Evolutionary conservation across 75 land plant species (phyloP).

Genomic region (Sequoia sempervirens): DNA sequence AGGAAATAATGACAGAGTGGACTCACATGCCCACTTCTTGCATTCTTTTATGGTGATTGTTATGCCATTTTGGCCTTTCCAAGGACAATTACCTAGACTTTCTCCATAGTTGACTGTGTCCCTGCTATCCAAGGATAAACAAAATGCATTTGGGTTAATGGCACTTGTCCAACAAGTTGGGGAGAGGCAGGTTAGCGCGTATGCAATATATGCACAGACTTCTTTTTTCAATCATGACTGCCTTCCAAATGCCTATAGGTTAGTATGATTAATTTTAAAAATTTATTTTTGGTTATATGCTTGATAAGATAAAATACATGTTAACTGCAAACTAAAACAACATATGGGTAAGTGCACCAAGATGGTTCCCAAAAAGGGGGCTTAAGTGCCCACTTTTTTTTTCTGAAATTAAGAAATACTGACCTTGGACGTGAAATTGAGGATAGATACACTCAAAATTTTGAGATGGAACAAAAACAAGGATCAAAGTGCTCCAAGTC

Average conservation of each 20-base stretch:
- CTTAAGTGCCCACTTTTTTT: too few species aligned
- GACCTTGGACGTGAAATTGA: too few species aligned
- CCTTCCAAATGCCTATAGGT: conserved; percentile 76
- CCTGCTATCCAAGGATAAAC: conserved; percentile 62
- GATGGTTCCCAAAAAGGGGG: too few species aligned
- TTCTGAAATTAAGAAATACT: too few species aligned
- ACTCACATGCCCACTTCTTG: conserved; percentile 13
- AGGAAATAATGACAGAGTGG: conserved; percentile 21
- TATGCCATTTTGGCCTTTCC: conserved; percentile 6
- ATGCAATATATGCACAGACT: conserved; percentile 72
- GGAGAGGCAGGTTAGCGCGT: conserved; percentile 62
- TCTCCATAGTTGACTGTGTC: conserved; percentile 39
- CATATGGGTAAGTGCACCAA: too few species aligned
- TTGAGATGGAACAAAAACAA: too few species aligned
- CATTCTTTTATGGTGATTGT: conserved; percentile 36
- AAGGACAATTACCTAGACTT: conserved; percentile 12
- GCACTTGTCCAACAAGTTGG: conserved; percentile 28
- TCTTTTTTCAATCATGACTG: conserved; percentile 91
- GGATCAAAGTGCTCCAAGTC: too few species aligned
- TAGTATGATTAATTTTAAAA: too few species aligned
- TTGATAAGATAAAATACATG: too few species aligned
- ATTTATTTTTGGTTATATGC: too few species aligned
- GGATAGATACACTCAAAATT: too few species aligned
- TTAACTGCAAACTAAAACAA: too few species aligned
- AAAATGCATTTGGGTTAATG: conserved; percentile 82